Conservation (phyloP, 2,329 filamentous ascomycete species). For the Xenoacremonium recifei region DNA sequence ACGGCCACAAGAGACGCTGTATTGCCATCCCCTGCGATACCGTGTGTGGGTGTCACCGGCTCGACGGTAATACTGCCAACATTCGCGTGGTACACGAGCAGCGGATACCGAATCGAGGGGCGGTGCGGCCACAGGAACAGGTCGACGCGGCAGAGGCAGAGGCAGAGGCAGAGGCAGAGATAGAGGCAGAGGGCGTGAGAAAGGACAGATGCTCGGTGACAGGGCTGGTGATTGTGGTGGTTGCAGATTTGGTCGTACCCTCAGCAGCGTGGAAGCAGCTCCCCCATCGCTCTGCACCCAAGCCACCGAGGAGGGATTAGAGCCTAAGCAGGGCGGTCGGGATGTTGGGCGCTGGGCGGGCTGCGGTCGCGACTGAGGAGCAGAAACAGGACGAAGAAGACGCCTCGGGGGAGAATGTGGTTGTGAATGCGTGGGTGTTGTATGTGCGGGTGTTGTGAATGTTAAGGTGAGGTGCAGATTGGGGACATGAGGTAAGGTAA, state of each 20-base stretch:
- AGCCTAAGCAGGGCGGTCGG: conserved; percentile 10
- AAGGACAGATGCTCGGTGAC: conserved; percentile 10
- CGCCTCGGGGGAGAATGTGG: no score
- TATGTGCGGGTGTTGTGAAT: no score
- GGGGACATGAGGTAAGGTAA: no score
- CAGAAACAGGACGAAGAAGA: no score
- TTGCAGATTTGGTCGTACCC: conserved; percentile 7
- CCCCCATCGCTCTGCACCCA: conserved; percentile 23
- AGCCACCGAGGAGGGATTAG: conserved; percentile 21
- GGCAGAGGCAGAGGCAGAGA: no score
- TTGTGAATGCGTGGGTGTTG: no score
- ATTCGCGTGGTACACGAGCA: conserved; percentile 24
- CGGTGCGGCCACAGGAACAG: conserved; percentile 22
- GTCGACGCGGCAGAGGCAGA: no score
- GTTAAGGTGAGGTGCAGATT: no score
- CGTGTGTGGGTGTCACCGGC: conserved; percentile 27
- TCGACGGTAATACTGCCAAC: conserved; percentile 27
- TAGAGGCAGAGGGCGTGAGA: conserved; percentile 19
- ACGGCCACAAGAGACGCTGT: conserved; percentile 27
- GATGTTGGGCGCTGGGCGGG: conserved; percentile 8
- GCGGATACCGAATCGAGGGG: conserved; percentile 26
- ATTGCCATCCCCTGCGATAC: conserved; percentile 30
- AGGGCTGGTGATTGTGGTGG: background rate
- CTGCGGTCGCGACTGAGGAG: background rate
- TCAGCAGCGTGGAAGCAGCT: conserved; percentile 20